Evolutionary conservation across 306 rosid genomes (phyloP).

Genomic region (Cotoneaster glaucophyllus): DNA sequence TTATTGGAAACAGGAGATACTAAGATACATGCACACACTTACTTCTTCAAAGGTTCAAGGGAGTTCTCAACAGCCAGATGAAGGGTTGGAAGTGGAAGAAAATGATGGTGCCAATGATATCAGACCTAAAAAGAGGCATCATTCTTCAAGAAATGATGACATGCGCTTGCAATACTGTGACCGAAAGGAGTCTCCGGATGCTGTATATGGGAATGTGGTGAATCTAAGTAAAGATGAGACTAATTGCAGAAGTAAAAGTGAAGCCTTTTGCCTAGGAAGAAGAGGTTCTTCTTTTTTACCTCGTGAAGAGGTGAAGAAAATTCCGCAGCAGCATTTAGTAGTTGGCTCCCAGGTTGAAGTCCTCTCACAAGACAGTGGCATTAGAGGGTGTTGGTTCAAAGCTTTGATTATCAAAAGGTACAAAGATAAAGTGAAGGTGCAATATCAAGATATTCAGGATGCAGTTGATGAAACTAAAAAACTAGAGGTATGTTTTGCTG

Average conservation of each 20-base stretch:
- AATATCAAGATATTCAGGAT: slow-evolving; percentile 66
- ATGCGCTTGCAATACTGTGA: background rate
- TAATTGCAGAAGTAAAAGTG: slow-evolving; percentile 19
- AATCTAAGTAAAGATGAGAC: slow-evolving; percentile 6
- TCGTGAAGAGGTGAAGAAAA: slow-evolving; percentile 20
- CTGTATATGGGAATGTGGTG: background rate
- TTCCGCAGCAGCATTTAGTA: slow-evolving; percentile 12
- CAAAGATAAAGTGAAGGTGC: slow-evolving; percentile 74
- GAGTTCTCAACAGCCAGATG: slow-evolving; percentile 36
- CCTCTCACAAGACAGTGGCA: slow-evolving; percentile 84
- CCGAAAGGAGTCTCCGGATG: slow-evolving; percentile 19
- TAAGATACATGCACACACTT: slow-evolving; percentile 43
- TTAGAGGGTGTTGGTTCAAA: slow-evolving; percentile 88
- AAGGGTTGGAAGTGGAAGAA: slow-evolving; percentile 34
- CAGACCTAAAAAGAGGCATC: slow-evolving; percentile 62
- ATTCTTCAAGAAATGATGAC: slow-evolving; percentile 20
- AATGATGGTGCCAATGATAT: slow-evolving; percentile 11
- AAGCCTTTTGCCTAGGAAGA: slow-evolving; percentile 9
- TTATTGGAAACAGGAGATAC: slow-evolving; percentile 82
- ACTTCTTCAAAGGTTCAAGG: slow-evolving; percentile 37
- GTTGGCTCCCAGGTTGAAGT: slow-evolving; percentile 72
- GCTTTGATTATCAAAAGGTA: slow-evolving; percentile 59
- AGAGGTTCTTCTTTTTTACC: slow-evolving; percentile 14
- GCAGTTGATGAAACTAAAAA: slow-evolving; percentile 59
- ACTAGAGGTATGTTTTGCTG: slow-evolving; percentile 52